Evolutionary conservation across 2,329 filamentous ascomycete genomes (phyloP).

Genomic region (Beauveria sp.): DNA sequence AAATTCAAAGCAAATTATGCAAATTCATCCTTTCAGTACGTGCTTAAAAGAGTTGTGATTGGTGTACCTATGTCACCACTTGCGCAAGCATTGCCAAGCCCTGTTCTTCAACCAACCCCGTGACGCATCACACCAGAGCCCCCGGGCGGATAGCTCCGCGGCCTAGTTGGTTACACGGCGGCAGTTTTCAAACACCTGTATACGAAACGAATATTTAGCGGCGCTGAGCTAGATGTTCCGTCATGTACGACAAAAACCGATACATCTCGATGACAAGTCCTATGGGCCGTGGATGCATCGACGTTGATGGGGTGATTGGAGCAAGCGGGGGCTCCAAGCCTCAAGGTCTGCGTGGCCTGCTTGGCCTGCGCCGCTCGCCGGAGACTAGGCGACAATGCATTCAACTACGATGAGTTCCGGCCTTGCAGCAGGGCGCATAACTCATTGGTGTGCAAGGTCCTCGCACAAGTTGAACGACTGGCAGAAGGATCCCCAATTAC

Average conservation of each 20-base stretch:
- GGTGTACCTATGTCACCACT: too few relatives aligned
- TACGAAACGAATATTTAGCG: neutral
- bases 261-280: neutral
- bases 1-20: neutral
- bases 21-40: neutral
- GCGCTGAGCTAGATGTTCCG: neutral
- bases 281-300: neutral
- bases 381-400: neutral
- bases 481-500: neutral
- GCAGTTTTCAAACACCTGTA: too few relatives aligned
- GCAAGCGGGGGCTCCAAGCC: neutral
- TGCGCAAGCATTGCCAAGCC: neutral
- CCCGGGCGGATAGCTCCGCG: too few relatives aligned
- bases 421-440: neutral
- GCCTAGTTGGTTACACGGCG: too few relatives aligned
- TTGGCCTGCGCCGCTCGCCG: neutral
- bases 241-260: neutral
- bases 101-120: neutral
- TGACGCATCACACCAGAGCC: too few relatives aligned
- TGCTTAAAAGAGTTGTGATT: neutral
- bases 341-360: neutral
- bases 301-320: neutral
- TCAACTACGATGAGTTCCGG: neutral
- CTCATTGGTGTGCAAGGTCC: too few relatives aligned
- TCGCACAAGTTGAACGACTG: too few relatives aligned